Evolutionary conservation across 2,329 filamentous ascomycete genomes (phyloP), one percentile per base, ranked within the genome.

Genomic region (Boeremia exigua): DNA sequence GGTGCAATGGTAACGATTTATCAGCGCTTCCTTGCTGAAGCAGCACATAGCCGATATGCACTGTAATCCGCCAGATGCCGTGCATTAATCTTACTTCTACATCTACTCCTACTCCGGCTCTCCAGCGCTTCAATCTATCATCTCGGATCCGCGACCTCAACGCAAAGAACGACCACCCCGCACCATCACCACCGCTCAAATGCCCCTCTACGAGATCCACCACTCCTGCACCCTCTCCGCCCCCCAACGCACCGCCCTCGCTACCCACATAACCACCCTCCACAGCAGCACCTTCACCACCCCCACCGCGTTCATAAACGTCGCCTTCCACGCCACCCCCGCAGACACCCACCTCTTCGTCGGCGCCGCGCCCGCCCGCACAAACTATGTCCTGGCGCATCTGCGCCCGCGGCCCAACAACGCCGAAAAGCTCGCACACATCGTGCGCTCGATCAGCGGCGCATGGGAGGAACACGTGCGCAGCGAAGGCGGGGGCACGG

Each of bases 131-230:
- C 19, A 23, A 23, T 23, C 19, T 5, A 23, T 5, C 19, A 23
- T 23, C 19, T 23, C 19, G 19, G 19, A 23, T 23, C 19, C 19
- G 19, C 19, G 19, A 23, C 19, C 19, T 23, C 19, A 23, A 23
- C 19, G 3, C 19, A 23, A 5, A 23, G 19, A 23, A 2, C 19
- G 5, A 23, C 19, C 19, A 23, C 10, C 7, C 11, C 12, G 4
- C 8, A 33, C 17, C 42, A 45, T 9, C 42, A 27, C 30, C 23
- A 25, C 9, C 14, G 15, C 8, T 42, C 53, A 25, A 33, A 81
- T 81, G 78, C 78, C 79, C 9, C 66, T 77, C 63, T 81, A 80
- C 71, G 70, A 76, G 59, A 63, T 81, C 63, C 68, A 77, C 51
- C 77, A 80, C 68, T 66, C 67, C 37, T 66, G 58, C 49, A 58